Evolutionary conservation across 371 early-diverging fungal genomes (phyloP).

Genomic region (Mycotypha africana): DNA sequence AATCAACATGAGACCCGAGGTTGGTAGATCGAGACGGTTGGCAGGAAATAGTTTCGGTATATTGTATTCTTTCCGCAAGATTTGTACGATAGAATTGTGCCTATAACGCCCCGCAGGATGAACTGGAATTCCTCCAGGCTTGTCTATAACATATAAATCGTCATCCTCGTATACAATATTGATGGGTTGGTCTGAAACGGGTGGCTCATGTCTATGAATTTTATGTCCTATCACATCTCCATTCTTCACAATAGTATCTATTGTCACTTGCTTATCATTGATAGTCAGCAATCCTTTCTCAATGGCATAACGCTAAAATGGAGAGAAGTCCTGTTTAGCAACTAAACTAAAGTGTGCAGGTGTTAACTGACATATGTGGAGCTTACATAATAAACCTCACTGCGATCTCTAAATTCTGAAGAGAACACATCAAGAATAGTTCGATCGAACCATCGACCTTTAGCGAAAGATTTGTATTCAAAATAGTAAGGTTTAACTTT

Average conservation of each 20-base stretch:
- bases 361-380: background rate
- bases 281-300: constrained; percentile 72
- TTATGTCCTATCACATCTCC: constrained; percentile 75
- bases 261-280: constrained; percentile 57
- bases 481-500: constrained; percentile 83
- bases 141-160: constrained; percentile 81
- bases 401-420: constrained; percentile 84
- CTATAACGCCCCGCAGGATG: constrained; percentile 79
- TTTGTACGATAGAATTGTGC: constrained; percentile 79
- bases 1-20: constrained; percentile 87
- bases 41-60: constrained; percentile 62
- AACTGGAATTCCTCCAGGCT: constrained; percentile 89
- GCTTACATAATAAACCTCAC: constrained; percentile 72
- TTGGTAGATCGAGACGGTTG: constrained; percentile 91
- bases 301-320: constrained; percentile 78
- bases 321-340: too few species aligned
- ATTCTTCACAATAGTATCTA: constrained; percentile 57
- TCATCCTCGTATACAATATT: constrained; percentile 59
- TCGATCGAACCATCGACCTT: constrained; percentile 88
- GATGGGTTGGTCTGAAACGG: constrained; percentile 63
- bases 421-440: constrained; percentile 72
- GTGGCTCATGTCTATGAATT: constrained; percentile 94
- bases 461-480: constrained; percentile 78
- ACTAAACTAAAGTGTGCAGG: too few species aligned
- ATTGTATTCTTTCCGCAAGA: constrained; percentile 66